These are phyloP conservation scores for Colletotrichum liaoningense DNA, from an alignment of 2,329 filamentous ascomycete species.

Conservation along the genomic window DNA sequence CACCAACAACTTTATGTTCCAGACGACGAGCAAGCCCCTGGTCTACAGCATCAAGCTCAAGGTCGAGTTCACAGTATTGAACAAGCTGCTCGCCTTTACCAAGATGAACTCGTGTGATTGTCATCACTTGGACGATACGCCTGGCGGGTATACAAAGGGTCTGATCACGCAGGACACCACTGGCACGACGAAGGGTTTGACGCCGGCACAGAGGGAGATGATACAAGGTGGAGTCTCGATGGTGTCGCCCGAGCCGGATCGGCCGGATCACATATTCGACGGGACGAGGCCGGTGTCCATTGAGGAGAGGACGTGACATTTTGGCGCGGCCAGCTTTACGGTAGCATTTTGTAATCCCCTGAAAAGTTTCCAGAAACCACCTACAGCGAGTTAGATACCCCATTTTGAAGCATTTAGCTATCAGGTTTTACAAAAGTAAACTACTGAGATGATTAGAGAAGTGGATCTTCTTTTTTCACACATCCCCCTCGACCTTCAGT, in stretches of 20 bases:
- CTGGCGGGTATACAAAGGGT: not conserved
- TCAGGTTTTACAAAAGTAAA: not conserved
- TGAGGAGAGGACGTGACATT: not conserved
- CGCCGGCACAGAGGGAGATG: not conserved
- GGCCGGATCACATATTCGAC: conserved; percentile 26
- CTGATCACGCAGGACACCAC: conserved; percentile 8
- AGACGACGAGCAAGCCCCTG: conserved; percentile 35
- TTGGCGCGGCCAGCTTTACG: not conserved
- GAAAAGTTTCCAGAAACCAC: not conserved
- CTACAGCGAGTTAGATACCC: not conserved
- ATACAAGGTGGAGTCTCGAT: not conserved
- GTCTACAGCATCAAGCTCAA: conserved; percentile 42
- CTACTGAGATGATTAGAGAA: not conserved
- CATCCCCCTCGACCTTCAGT: no score
- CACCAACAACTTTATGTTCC: conserved; percentile 45
- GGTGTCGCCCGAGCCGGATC: not conserved
- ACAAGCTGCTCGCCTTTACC: conserved; percentile 37
- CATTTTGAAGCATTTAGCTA: not conserved
- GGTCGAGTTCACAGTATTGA: conserved; percentile 62
- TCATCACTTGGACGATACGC: conserved; percentile 9
- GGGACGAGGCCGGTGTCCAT: not conserved
- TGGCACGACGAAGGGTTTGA: not conserved
- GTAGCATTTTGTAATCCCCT: not conserved
- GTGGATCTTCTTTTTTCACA: no score
- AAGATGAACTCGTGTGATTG: conserved; percentile 31